Base-by-base conservation (phyloP, 257 asterid species). In the Nyctanthes arbortristis region DNA sequence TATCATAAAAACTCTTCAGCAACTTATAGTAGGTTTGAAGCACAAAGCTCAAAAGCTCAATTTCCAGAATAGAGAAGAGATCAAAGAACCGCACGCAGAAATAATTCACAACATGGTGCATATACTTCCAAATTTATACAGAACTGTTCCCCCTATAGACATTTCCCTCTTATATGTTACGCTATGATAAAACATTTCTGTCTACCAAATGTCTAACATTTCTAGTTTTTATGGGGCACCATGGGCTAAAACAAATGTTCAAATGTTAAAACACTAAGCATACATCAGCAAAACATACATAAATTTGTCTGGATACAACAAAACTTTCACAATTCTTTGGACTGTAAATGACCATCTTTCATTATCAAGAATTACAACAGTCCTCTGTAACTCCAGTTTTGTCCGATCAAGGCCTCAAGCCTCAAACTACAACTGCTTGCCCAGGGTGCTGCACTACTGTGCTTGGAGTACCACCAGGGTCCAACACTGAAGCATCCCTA, bases 361-460 rank as follows among this genome's bases (percentile, higher is more conserved):
- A 31, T 27, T 27, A 24, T 36, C 55, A 49, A 36, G 31, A 28
- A 56, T 7, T 55, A 29, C 9, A 35, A 64, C 22, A 55, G 49
- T 36, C 24, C 64, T 35, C 32, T 14, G 13, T 16, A 11, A 7
- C 25, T 39, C 30, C 24, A 30, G 56, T 4, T 7, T 45, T 63
- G 2, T 11, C 31, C 31, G 30, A 2, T 20, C 30, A 47, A 68
- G 45, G 59, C 30, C 69, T n/a, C n/a, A n/a, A n/a, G n/a, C n/a
- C 58, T 69, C 69, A 36, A 52, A 70, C 43, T 59, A 58, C 63
- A 39, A 61, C 72, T 43, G 72, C 66, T 61, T 61, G 59, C 62
- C 49, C 54, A 0, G 71, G 5, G 32, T 29, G 55, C 32, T 24
- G 67, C 47, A 59, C 3, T 34, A 2, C 68, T 64, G 34, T 13